Evolutionary conservation across 257 asterid genomes (phyloP).

Genomic region (Mitragyna speciosa): DNA sequence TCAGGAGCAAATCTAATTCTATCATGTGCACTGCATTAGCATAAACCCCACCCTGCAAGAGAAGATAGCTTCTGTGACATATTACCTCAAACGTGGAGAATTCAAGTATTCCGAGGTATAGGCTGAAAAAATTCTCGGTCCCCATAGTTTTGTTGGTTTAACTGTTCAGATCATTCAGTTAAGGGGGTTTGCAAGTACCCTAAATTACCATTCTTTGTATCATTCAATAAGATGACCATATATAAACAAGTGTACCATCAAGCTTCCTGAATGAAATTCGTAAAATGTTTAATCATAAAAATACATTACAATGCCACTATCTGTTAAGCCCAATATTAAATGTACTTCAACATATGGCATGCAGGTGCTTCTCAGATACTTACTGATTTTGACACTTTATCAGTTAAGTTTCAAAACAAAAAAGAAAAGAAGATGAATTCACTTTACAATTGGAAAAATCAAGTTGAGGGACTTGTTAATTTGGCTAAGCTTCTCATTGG

Average conservation of each 20-base stretch:
- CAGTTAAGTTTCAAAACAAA: too few relatives aligned
- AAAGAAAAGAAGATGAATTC: too few relatives aligned
- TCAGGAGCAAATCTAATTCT: slow-evolving; percentile 59
- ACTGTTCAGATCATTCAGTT: too few relatives aligned
- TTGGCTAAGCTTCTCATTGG: background rate
- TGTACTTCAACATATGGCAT: too few relatives aligned
- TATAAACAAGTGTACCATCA: background rate
- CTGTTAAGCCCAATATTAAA: too few relatives aligned
- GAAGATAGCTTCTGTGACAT: background rate
- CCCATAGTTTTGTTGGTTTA: background rate
- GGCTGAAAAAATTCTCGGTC: background rate
- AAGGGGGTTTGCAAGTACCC: background rate
- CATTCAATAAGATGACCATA: too few relatives aligned
- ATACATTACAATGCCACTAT: background rate
- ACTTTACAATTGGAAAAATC: too few relatives aligned
- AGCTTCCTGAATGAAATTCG: background rate
- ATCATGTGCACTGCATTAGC: slow-evolving; percentile 60
- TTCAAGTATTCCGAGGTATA: background rate
- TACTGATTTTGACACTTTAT: too few relatives aligned
- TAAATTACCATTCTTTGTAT: background rate
- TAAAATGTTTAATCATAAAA: background rate
- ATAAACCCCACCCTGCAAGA: slow-evolving; percentile 59
- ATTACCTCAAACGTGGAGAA: background rate
- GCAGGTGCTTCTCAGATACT: too few relatives aligned
- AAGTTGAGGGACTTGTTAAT: too few relatives aligned